Evolutionary conservation across 139 green algal species (phyloP).

Genomic region (Picocystis salinarum): DNA sequence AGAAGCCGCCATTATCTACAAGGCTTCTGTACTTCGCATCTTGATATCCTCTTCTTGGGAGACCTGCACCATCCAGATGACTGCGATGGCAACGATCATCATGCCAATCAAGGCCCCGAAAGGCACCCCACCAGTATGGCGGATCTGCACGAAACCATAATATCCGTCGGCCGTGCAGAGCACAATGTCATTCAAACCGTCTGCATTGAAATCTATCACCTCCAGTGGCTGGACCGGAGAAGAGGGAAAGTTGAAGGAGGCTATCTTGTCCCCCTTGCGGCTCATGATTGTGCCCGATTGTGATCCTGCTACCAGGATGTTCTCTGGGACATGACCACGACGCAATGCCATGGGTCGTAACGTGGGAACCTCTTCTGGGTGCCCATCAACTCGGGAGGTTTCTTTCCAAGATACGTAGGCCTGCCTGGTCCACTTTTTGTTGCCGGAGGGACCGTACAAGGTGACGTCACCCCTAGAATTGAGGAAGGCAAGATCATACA

Average conservation of each 20-base stretch:
- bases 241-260: slow-evolving; percentile 37
- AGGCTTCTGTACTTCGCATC: too few relatives aligned
- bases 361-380: neutral
- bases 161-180: slow-evolving; percentile 34
- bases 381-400: neutral
- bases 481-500: slow-evolving; percentile 8
- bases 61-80: slow-evolving; percentile 61
- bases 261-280: slow-evolving; percentile 33
- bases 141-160: slow-evolving; percentile 55
- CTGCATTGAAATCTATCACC: slow-evolving; percentile 68
- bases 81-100: slow-evolving; percentile 62
- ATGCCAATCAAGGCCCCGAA: slow-evolving; percentile 55
- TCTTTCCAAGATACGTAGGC: neutral
- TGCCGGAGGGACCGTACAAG: neutral
- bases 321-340: neutral
- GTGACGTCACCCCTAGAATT: slow-evolving; percentile 10
- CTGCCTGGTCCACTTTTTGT: slow-evolving; percentile 3
- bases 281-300: slow-evolving; percentile 32
- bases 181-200: slow-evolving; percentile 72
- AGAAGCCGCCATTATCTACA: too few relatives aligned
- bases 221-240: slow-evolving; percentile 25
- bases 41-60: too few relatives aligned
- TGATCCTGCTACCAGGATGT: slow-evolving; percentile 21
- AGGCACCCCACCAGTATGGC: slow-evolving; percentile 42
- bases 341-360: neutral